Conservation (phyloP, 495 filamentous ascomycete genomes). For the Apiosordaria backusii region DNA sequence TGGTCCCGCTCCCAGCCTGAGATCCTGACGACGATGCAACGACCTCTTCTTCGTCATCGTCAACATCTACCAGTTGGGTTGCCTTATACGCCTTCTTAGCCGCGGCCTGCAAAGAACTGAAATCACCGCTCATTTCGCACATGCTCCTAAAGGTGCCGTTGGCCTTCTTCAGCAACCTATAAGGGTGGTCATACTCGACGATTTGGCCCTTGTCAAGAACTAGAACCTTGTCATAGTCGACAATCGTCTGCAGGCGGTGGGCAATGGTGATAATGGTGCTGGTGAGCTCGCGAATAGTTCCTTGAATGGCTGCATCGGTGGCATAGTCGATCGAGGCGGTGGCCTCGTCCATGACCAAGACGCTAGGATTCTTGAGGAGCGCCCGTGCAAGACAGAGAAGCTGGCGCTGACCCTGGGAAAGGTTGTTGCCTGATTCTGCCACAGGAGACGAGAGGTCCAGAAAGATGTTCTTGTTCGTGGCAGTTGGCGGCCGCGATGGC, state of each 20-base stretch:
- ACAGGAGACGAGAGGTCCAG: constrained; percentile 78
- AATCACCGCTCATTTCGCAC: constrained; percentile 93
- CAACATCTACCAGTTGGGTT: constrained; percentile 41
- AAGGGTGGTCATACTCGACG: constrained; percentile 84
- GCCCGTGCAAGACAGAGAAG: constrained; percentile 93
- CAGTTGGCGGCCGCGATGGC: constrained; percentile 34
- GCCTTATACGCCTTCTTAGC: constrained; percentile 64
- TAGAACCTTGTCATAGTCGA: constrained; percentile 97
- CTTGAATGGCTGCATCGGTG: constrained; percentile 94
- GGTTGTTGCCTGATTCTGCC: constrained; percentile 89
- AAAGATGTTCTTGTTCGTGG: constrained; percentile 91
- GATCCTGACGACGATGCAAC: not conserved
- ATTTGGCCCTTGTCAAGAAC: constrained; percentile 88
- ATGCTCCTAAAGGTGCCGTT: constrained; percentile 77
- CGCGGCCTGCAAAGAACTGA: constrained; percentile 64
- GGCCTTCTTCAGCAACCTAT: constrained; percentile 66
- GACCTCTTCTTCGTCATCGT: constrained; percentile 25
- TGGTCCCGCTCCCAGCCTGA: not conserved
- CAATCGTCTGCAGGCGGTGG: constrained; percentile 94
- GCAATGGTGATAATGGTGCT: constrained; percentile 97
- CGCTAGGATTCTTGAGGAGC: constrained; percentile 83
- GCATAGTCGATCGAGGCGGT: constrained; percentile 97
- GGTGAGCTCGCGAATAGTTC: constrained; percentile 83
- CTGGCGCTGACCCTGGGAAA: constrained; percentile 95
- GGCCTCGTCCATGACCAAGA: constrained; percentile 98